phyloP scores from a whole-genome alignment of 2,329 filamentous ascomycete species.

The Fonsecaea erecta region DNA sequence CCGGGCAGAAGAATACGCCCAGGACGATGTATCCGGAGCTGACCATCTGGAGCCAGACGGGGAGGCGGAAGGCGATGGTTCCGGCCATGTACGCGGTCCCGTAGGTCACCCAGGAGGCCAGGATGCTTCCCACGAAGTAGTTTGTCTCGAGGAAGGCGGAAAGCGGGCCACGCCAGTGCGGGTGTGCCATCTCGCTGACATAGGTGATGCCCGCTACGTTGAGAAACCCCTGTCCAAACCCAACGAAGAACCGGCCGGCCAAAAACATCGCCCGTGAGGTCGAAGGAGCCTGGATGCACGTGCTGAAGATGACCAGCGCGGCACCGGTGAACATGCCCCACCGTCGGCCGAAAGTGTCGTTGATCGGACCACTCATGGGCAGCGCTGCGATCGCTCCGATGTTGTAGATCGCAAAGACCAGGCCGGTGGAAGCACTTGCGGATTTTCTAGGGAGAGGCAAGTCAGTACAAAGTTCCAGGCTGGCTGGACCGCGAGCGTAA shows the following conservation, averaged over 20 bases:
- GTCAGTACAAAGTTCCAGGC: background rate
- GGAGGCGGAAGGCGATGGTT: slow-evolving; percentile 63
- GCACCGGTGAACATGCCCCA: slow-evolving; percentile 47
- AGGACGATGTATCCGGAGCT: slow-evolving; percentile 11
- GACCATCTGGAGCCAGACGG: slow-evolving; percentile 66
- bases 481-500: too few species aligned
- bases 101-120: slow-evolving; percentile 47
- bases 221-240: slow-evolving; percentile 38
- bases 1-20: slow-evolving; percentile 46
- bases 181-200: slow-evolving; percentile 47
- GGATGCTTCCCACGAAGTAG: slow-evolving; percentile 12
- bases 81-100: slow-evolving; percentile 51
- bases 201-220: slow-evolving; percentile 42
- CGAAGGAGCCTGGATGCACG: slow-evolving; percentile 39
- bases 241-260: slow-evolving; percentile 42
- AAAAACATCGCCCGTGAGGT: slow-evolving; percentile 41
- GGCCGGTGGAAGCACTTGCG: background rate
- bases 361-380: background rate
- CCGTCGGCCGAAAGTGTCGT: slow-evolving; percentile 35
- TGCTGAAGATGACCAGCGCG: slow-evolving; percentile 45
- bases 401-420: slow-evolving; percentile 51
- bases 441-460: background rate
- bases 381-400: slow-evolving; percentile 49
- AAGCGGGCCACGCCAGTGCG: slow-evolving; percentile 23
- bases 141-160: slow-evolving; percentile 8